Percentiles rank a stretch among this genome's conserved stretches.
phyloP scores from a whole-genome alignment of 371 early-diverging fungal genomes.

The Apophysomyces ossiformis region DNA sequence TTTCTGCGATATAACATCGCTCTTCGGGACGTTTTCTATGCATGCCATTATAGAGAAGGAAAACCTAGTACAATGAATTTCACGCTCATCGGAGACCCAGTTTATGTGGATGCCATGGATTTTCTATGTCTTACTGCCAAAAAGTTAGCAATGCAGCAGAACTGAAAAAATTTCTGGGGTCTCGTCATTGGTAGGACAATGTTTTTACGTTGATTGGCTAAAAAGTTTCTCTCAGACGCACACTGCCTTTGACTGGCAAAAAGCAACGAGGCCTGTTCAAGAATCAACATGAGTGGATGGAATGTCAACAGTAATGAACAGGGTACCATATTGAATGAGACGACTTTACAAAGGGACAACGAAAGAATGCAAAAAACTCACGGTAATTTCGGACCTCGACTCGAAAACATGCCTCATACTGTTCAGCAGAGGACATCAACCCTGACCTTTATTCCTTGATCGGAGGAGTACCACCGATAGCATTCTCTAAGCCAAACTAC shows the following conservation, averaged over 20 bases:
- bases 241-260: neutral
- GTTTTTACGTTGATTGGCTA: neutral
- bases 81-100: too few species aligned
- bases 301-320: neutral
- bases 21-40: too few species aligned
- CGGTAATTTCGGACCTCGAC: neutral
- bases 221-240: slow-evolving; percentile 2
- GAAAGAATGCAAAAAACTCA: neutral
- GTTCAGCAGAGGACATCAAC: slow-evolving; percentile 59
- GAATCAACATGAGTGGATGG: slow-evolving; percentile 3
- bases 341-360: neutral
- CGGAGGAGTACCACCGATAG: slow-evolving; percentile 72
- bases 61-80: too few species aligned
- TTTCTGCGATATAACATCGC: too few species aligned
- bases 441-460: slow-evolving; percentile 69
- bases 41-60: too few species aligned
- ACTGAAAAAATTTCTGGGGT: too few species aligned
- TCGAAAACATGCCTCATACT: neutral
- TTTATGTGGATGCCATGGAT: too few species aligned
- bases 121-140: too few species aligned
- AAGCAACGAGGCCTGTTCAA: neutral
- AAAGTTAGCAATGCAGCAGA: too few species aligned
- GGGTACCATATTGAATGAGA: neutral
- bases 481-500: slow-evolving; percentile 63
- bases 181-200: too few species aligned